Base-by-base conservation (phyloP, 2,329 filamentous ascomycete genomes). In the Endocalyx cinctus region DNA sequence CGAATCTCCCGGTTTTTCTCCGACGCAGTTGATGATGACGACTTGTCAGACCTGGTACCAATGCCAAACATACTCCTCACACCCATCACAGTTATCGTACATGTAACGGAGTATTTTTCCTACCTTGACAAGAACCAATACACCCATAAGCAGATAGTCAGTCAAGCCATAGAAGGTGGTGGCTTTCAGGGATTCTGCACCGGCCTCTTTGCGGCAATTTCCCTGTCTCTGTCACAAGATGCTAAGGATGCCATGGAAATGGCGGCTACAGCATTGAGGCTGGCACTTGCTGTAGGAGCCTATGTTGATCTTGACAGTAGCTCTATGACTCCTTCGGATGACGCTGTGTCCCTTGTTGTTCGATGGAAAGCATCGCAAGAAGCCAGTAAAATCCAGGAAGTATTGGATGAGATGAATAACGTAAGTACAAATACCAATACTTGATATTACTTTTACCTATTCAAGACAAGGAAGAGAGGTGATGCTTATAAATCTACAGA, bases 101-200 rank as follows among this genome's bases (percentile, higher is more conserved):
- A n/a, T n/a, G n/a, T n/a, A n/a, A n/a, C n/a, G n/a, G n/a, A n/a
- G n/a, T n/a, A n/a, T 39, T 34, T 13, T 19, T n/a, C 13, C 2
- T 43, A 43, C 17, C 33, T 43, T 12, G 33, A 33, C 15, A 22
- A 31, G 4, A 38, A 32, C 4, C 14, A 25, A 8, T 26, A 16
- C 18, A 16, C 38, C 3, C 40, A 41, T 22, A 4, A 5, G 17
- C 19, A 26, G 19, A 10, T 43, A 5, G 37, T 43, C 3, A 18
- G 20, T 8, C 28, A 31, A n/a, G 25, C 37, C n/a, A n/a, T 8
- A 11, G n/a, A n/a, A n/a, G n/a, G 2, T 7, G 25, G 41, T 14
- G 43, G 43, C 2, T 25, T 46, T 11, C 43, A 46, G 19, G 46
- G 43, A 5, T 45, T 48, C 15, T 47, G 46, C 13, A 30, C 35